Evolutionary conservation across 139 green algal species (phyloP), one percentile per base, ranked within the genome.

Genomic region (Tetratostichococcus sp.): DNA sequence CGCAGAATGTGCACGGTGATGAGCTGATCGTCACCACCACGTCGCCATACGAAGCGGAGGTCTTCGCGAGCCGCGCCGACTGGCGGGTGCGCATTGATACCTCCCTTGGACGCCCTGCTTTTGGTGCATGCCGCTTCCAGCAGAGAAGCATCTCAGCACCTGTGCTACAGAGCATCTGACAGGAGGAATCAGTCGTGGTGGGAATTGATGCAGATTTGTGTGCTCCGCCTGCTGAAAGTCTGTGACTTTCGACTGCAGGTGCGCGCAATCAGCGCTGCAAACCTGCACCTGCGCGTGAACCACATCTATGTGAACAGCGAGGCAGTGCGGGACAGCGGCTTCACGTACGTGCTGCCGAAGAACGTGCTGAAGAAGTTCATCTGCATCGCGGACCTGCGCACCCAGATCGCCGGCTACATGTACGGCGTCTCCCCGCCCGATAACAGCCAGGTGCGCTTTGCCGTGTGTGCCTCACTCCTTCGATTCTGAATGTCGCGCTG

Each of bases 281-380:
- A 99, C 85, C 87, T 99, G 78, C 96, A 98, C 86, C 87, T 99
- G 81, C 91, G 96, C 30, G 96, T 99, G 65, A 97, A 97, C 76
- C 96, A 99, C 92, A 98, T 99, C 86, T 99, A 99, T 79, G 94
- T 99, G 75, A 97, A 98, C 88, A 83, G 67, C 34, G 95, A 98
- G 35, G 95, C 99, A 86, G 92, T 98, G 77, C 84, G 87, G 16
- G 94, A 98, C 83, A 91, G 71, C 1, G 93, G 95, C 43, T 98
- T 93, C 90, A 99, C 95, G 2, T 99, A 98, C 78, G 92, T 99
- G 62, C 83, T 99, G 89, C 96, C 96, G 69, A 99, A 99, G 88
- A 99, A 99, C 86, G 73, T 99, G 69, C 91, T 99, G 34, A 97
- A 98, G 86, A 97, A 97, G 87, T 99, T 99, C 88, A 97, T 99